phyloP scores from a whole-genome alignment of 192 early-diverging fungal species.

The Chytriomyces sp. region DNA sequence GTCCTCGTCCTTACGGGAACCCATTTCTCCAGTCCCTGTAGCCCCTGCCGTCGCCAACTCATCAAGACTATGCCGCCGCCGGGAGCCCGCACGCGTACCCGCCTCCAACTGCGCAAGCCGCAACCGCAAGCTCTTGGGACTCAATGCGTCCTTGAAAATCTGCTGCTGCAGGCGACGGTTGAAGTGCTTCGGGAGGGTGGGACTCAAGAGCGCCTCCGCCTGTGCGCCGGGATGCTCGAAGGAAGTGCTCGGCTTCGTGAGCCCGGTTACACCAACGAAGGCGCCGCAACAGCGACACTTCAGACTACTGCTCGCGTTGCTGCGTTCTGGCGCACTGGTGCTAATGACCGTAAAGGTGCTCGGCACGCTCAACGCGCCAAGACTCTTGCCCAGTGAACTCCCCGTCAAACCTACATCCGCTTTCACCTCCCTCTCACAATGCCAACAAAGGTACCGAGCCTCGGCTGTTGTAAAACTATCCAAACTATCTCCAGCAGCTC shows the following conservation, averaged over 20 bases:
- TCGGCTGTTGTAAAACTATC: neutral
- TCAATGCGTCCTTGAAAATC: slow-evolving; percentile 87
- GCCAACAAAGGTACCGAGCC: neutral
- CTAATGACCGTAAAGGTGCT: no score
- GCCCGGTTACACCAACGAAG: neutral
- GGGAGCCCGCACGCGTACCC: slow-evolving; percentile 32
- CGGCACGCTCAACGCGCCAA: neutral
- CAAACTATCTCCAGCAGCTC: neutral
- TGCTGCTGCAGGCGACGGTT: slow-evolving; percentile 83
- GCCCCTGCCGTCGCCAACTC: no score
- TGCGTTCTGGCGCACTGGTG: neutral
- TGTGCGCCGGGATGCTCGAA: neutral
- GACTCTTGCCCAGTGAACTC: neutral
- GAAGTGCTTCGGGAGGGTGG: slow-evolving; percentile 35
- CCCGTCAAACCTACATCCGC: neutral
- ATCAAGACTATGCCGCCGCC: slow-evolving; percentile 11
- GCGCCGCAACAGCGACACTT: neutral
- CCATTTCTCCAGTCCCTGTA: no score
- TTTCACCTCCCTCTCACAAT: neutral
- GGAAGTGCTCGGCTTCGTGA: neutral
- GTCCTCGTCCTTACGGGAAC: no score
- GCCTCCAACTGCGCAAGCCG: slow-evolving; percentile 65
- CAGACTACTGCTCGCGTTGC: neutral
- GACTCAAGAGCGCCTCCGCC: slow-evolving; percentile 29
- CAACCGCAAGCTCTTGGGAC: slow-evolving; percentile 78